phyloP scores from a whole-genome alignment of 2,329 filamentous ascomycete species.

The Laburnicola sp. region DNA sequence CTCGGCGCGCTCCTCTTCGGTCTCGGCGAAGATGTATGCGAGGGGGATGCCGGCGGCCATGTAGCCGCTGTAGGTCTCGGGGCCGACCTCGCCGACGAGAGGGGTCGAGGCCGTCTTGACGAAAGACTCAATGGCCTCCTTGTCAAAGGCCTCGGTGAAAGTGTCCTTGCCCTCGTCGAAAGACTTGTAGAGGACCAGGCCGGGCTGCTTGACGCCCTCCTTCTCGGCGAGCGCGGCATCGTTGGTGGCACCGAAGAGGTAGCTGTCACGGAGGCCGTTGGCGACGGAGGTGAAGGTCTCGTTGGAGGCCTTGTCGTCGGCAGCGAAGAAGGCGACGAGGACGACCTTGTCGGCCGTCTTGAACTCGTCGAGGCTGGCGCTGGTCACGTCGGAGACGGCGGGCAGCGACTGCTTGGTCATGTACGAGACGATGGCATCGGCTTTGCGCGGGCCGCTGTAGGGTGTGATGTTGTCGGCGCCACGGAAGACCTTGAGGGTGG shows the following conservation, averaged over 20 bases:
- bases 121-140: conserved; percentile 78
- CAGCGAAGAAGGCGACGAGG: conserved; percentile 81
- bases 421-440: conserved; percentile 75
- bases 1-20: conserved; percentile 80
- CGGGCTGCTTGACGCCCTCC: conserved; percentile 84
- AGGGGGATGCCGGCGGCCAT: conserved; percentile 91
- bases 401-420: conserved; percentile 99
- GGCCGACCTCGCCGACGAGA: conserved; percentile 91
- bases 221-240: conserved; percentile 84
- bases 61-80: conserved; percentile 94
- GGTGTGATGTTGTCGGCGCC: conserved; percentile 77
- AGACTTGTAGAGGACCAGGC: conserved; percentile 92
- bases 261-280: conserved; percentile 78
- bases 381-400: conserved; percentile 79
- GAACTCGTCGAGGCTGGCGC: conserved; percentile 88
- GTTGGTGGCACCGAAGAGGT: conserved; percentile 86
- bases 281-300: conserved; percentile 80
- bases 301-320: conserved; percentile 80
- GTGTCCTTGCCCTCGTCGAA: conserved; percentile 95
- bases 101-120: conserved; percentile 84
- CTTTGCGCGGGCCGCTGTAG: conserved; percentile 89
- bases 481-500: conserved; percentile 98
- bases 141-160: conserved; percentile 80
- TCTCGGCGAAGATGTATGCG: conserved; percentile 97
- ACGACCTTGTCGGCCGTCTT: conserved; percentile 98